Evolutionary conservation across 768 basidiomycete species (phyloP).

Genomic region (Cubamyces lactineus): DNA sequence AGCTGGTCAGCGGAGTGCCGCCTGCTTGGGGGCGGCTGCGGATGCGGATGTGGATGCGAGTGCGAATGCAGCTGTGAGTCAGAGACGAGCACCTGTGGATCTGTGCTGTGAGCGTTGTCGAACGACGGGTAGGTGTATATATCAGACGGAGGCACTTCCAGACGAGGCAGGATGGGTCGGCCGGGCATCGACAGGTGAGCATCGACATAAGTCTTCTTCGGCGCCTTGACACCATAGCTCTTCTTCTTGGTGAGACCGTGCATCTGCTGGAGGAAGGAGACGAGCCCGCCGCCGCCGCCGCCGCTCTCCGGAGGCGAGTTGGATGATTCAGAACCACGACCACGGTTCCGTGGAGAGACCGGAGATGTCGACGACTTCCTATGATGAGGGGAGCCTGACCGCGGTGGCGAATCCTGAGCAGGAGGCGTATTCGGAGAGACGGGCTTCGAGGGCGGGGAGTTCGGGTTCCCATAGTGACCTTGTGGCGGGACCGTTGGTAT

Average conservation of each 20-base stretch:
- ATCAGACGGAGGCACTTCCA: constrained; percentile 25
- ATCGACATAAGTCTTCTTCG: constrained; percentile 23
- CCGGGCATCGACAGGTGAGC: constrained; percentile 12
- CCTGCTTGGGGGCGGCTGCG: constrained; percentile 1
- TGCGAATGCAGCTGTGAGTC: constrained; percentile 1
- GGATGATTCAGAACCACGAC: constrained; percentile 21
- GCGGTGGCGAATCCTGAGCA: constrained; percentile 9
- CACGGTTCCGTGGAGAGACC: constrained; percentile 23
- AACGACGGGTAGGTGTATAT: constrained; percentile 26
- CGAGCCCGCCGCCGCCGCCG: constrained; percentile 48
- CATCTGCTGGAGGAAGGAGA: constrained; percentile 64
- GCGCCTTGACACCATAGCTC: constrained; percentile 27
- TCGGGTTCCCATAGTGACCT: constrained; percentile 22
- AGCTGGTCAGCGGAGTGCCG: constrained; percentile 19
- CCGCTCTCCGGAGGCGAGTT: constrained; percentile 31
- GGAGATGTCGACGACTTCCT: constrained; percentile 35
- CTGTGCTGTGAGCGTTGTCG: constrained; percentile 10
- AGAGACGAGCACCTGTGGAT: constrained; percentile 7
- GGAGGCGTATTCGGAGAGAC: constrained; percentile 15
- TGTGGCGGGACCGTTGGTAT: constrained; percentile 11
- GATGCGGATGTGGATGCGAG: no score
- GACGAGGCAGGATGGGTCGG: constrained; percentile 27
- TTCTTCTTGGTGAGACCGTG: constrained; percentile 71
- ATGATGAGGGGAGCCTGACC: constrained; percentile 10
- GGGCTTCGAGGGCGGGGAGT: constrained; percentile 6